These are phyloP conservation scores for Penicillium sp. DNA, from an alignment of 2,329 filamentous ascomycete species.

Conservation along the genomic window DNA sequence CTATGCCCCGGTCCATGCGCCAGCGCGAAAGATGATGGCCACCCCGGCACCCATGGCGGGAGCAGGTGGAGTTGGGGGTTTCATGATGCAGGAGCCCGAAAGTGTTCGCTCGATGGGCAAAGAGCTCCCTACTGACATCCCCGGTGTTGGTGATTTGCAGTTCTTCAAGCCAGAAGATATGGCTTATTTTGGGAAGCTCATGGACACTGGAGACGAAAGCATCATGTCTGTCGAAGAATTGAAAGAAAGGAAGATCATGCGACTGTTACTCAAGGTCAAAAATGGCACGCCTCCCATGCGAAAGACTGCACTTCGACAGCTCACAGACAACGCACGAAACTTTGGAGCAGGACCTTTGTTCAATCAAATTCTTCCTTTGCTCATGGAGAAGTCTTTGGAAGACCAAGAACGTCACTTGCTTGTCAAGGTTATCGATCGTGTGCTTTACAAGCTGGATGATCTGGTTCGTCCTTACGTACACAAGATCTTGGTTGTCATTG, in stretches of 20 bases:
- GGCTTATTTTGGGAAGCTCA: slow-evolving; percentile 96
- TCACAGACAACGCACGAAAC: slow-evolving; percentile 93
- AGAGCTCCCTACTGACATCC: slow-evolving; percentile 89
- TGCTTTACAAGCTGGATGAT: slow-evolving; percentile 97
- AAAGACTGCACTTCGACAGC: slow-evolving; percentile 92
- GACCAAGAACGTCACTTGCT: slow-evolving; percentile 96
- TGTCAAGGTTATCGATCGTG: slow-evolving; percentile 97
- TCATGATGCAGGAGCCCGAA: slow-evolving; percentile 96
- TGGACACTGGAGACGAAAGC: slow-evolving; percentile 89
- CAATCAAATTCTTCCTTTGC: slow-evolving; percentile 90
- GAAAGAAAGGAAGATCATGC: slow-evolving; percentile 98
- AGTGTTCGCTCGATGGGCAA: slow-evolving; percentile 76
- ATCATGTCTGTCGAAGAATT: slow-evolving; percentile 87
- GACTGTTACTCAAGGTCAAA: slow-evolving; percentile 93
- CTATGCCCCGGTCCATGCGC: slow-evolving; percentile 75
- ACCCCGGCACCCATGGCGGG: slow-evolving; percentile 60
- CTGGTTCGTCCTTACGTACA: slow-evolving; percentile 93
- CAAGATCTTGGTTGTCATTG: slow-evolving; percentile 97
- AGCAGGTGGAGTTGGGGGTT: slow-evolving; percentile 64
- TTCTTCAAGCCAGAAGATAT: slow-evolving; percentile 99
- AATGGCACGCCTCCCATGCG: slow-evolving; percentile 98
- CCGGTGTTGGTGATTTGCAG: slow-evolving; percentile 88
- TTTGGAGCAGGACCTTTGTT: slow-evolving; percentile 93
- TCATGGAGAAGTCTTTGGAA: slow-evolving; percentile 98
- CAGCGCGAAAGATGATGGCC: slow-evolving; percentile 67